These are phyloP conservation scores for Hypoxylon sp. DNA, from an alignment of 2,329 filamentous ascomycete species.

Conservation along the genomic window DNA sequence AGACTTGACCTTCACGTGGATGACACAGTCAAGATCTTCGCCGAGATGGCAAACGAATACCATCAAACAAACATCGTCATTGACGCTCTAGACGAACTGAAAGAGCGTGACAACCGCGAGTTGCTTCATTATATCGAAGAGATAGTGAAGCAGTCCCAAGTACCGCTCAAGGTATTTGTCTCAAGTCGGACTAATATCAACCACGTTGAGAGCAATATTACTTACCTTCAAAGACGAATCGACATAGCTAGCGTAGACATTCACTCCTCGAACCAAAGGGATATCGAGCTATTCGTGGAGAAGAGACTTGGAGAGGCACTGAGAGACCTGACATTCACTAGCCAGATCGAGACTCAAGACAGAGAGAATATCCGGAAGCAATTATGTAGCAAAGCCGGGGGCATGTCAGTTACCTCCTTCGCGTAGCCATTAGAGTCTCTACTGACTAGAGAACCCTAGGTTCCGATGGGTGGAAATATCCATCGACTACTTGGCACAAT, in stretches of 20 bases:
- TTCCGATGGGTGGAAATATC: slow-evolving; percentile 4
- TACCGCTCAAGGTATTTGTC: neutral
- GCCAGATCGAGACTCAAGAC: neutral
- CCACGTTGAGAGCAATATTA: neutral
- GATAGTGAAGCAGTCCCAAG: too few relatives aligned
- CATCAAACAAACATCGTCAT: too few relatives aligned
- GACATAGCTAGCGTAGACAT: neutral
- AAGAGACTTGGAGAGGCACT: neutral
- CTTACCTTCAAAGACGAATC: neutral
- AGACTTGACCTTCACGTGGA: neutral
- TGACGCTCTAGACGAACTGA: neutral
- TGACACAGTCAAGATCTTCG: neutral
- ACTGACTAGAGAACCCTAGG: neutral
- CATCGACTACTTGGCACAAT: neutral
- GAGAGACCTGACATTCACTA: neutral
- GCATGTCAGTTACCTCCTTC: too few relatives aligned
- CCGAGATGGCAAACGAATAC: too few relatives aligned
- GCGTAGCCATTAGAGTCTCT: neutral
- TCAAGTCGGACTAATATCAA: neutral
- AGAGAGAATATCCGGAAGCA: neutral
- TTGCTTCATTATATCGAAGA: too few relatives aligned
- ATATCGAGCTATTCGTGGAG: neutral
- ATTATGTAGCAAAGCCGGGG: neutral
- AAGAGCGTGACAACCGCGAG: neutral
- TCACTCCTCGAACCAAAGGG: neutral